A percentile compares a stretch with the other conserved stretches of the same genome.
Conservation (phyloP, 192 early-diverging fungal species). For the Diversispora epigaea region DNA sequence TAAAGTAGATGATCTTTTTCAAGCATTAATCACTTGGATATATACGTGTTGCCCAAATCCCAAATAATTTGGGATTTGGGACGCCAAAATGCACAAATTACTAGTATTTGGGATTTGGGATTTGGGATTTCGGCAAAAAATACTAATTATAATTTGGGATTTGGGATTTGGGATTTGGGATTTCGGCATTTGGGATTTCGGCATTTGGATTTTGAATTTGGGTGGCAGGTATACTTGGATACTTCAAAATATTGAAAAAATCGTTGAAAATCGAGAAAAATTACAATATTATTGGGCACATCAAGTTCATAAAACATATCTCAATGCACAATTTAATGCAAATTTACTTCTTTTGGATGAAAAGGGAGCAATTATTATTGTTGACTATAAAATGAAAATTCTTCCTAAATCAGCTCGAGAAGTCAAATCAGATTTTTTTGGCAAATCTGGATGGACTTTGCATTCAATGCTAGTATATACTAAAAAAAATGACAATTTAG, state of each 20-base stretch:
- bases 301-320: background rate
- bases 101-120: too few relatives aligned
- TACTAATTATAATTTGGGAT: too few relatives aligned
- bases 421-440: constrained; percentile 9
- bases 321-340: constrained; percentile 15
- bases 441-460: background rate
- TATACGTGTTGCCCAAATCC: too few relatives aligned
- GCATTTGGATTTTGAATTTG: too few relatives aligned
- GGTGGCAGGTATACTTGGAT: too few relatives aligned
- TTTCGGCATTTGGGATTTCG: too few relatives aligned
- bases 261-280: background rate
- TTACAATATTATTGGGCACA: constrained; percentile 4
- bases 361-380: constrained; percentile 7
- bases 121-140: too few relatives aligned
- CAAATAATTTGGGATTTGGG: too few relatives aligned
- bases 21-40: background rate
- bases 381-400: constrained; percentile 13
- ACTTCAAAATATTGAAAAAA: background rate
- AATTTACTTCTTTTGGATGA: background rate
- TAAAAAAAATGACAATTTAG: background rate
- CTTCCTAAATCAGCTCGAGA: background rate
- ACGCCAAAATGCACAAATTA: too few relatives aligned
- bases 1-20: background rate
- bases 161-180: too few relatives aligned
- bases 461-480: constrained; percentile 4